Base-by-base conservation (phyloP, 805 yeast species). In the Barnettozyma salicaria region DNA sequence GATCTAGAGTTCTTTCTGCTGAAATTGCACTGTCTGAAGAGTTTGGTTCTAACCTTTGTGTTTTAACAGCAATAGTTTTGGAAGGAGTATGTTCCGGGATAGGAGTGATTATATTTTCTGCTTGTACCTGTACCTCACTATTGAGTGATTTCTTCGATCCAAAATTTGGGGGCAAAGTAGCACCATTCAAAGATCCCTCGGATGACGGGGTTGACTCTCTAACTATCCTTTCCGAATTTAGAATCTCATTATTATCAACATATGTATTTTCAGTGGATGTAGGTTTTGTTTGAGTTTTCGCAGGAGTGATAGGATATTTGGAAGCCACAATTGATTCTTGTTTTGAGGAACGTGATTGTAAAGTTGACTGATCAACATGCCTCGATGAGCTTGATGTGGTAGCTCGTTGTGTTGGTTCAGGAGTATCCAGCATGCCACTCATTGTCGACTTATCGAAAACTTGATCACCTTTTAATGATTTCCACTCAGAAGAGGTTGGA, bases 131-230 rank as follows among this genome's bases (percentile, higher is more conserved):
- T 13, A 26, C n/a, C n/a, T n/a, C n/a, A n/a, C n/a, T n/a, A n/a
- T n/a, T n/a, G n/a, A n/a, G n/a, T n/a, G n/a, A n/a, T 36, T 47
- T 50, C 36, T 48, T 36, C 4, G 31, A 36, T 12, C 40, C 49
- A 37, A 51, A 50, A 26, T 50, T 47, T 7, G 57, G 57, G 19
- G 57, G 57, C 22, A 42, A 28, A 7, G 43, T 42, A 7, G 45
- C 43, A 20, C 45, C 45, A 16, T 39, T 42, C 28, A 40, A 39
- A 18, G 41, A 32, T n/a, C 31, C 36, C 9, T 32, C 20, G 5
- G 40, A 32, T 4, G 37, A 33, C 5, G 41, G 29, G 19, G 32
- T 24, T 4, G 37, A 16, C 9, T 19, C 27, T 21, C 36, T 20
- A 10, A 9, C 25, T 12, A 13, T n/a, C n/a, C n/a, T n/a, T n/a